Base-by-base conservation (phyloP, 108 stramenopile species). In the Nannochloropsis salina region DNA sequence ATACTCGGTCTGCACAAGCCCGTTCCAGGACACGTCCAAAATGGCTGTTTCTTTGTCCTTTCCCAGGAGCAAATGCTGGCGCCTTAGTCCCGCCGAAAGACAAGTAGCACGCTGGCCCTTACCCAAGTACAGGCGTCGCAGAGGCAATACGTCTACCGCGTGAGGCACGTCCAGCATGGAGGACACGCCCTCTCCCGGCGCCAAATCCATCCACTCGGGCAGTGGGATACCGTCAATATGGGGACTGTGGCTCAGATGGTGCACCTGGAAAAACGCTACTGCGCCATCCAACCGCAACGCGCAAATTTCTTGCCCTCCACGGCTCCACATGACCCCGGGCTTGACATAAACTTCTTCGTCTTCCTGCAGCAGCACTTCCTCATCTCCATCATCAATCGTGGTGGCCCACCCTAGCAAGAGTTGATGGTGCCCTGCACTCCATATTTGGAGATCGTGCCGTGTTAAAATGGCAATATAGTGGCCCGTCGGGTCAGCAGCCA, bases 171-270 rank as follows among this genome's bases (percentile, higher is more conserved):
- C 61, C 6, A 74, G 61, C 61, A 6, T n/a, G 8, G 61, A 74
- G 61, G 61, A 74, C 61, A 74, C n/a, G n/a, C 61, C 61, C 15
- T n/a, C 61, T n/a, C 61, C 61, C n/a, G 61, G 61, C 61, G 61
- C n/a, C 61, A 74, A n/a, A n/a, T 74, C 61, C 61, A 74, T 74
- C 61, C 61, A 74, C n/a, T 74, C 61, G n/a, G 61, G 61, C 61
- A 74, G n/a, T 0, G 61, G 61, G n/a, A 74, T 74, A 15, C 61
- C 61, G 8, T 74, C 8, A 74, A 74, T 74, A 4, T n/a, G n/a
- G n/a, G 61, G 61, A 74, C 61, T 74, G 61, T n/a, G 15, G n/a
- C n/a, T n/a, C 0, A 74, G n/a, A 8, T n/a, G 3, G n/a, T 74
- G 61, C 61, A 74, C 4, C 61, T 8, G 61, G 61, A 74, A 74